Percentiles rank a stretch among this genome's conserved stretches.
Conservation (phyloP, 257 asterid genomes). For the Cordia subcordata region DNA sequence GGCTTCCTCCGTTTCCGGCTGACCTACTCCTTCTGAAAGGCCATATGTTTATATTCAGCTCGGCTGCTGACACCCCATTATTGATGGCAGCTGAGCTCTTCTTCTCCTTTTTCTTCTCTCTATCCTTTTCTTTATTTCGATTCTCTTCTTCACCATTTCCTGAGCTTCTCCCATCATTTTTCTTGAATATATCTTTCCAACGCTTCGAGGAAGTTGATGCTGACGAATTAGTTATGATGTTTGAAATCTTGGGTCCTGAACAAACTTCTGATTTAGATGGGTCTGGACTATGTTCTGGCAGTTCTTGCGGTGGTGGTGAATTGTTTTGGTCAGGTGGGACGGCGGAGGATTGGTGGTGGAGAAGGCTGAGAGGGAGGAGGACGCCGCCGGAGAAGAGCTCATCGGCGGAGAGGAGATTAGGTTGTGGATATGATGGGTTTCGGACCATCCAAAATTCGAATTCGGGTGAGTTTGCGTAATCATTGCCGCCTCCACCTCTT, state of each 20-base stretch:
- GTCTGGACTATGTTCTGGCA: neutral
- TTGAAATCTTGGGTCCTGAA: too few relatives aligned
- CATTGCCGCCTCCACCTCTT: too few relatives aligned
- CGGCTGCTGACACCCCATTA: conserved; percentile 41
- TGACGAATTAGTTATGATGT: conserved; percentile 28
- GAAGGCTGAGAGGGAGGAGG: conserved; percentile 72
- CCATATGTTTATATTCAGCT: conserved; percentile 90
- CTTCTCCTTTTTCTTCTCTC: conserved; percentile 42
- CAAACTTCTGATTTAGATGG: conserved; percentile 14
- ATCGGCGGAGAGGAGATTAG: conserved; percentile 75
- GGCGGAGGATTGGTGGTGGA: conserved; percentile 23
- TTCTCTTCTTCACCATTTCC: conserved; percentile 3
- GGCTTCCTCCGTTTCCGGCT: conserved; percentile 70
- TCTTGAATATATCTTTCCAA: conserved; percentile 70
- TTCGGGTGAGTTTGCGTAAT: conserved; percentile 64
- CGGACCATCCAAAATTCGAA: conserved; percentile 86
- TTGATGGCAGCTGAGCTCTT: conserved; percentile 21
- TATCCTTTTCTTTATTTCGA: conserved; percentile 20
- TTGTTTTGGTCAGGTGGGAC: neutral
- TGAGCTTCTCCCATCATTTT: conserved; percentile 25
- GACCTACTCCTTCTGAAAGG: conserved; percentile 92
- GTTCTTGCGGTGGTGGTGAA: conserved; percentile 7
- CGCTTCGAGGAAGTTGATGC: conserved; percentile 64
- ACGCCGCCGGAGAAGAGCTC: conserved; percentile 85
- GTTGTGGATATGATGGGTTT: conserved; percentile 66